Conservation (phyloP, 345 rosid species). For the Gossypium anomalum region DNA sequence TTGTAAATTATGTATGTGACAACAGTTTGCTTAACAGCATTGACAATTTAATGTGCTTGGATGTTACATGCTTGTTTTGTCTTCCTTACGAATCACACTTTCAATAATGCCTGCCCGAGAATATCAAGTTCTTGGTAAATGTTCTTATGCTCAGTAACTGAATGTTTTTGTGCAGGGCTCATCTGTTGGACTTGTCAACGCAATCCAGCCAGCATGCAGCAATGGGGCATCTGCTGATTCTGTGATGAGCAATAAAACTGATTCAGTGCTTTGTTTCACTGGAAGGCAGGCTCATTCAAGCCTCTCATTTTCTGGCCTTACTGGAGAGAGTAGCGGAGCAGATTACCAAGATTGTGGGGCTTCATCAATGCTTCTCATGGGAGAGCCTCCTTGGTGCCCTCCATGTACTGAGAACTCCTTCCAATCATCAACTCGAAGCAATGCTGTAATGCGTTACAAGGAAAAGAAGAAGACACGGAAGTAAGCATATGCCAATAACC, state of each 20-base stretch:
- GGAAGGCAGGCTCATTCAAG: constrained; percentile 54
- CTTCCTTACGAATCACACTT: not conserved
- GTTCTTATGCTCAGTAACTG: constrained; percentile 1
- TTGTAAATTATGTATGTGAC: not conserved
- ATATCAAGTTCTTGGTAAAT: constrained; percentile 2
- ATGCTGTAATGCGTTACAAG: constrained; percentile 94
- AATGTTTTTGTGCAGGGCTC: constrained; percentile 38
- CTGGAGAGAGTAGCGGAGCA: constrained; percentile 74
- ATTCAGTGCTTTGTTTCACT: constrained; percentile 60
- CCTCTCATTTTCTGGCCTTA: constrained; percentile 87
- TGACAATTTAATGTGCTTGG: constrained; percentile 6
- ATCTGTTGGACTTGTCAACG: constrained; percentile 44
- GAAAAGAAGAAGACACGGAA: constrained; percentile 93
- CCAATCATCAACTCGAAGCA: constrained; percentile 56
- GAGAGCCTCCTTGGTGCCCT: constrained; percentile 90
- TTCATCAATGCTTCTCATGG: constrained; percentile 64
- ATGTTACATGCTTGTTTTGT: not conserved
- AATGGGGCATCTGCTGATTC: constrained; percentile 80
- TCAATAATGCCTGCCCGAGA: not conserved
- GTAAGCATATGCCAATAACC: constrained; percentile 43
- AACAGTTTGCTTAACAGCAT: not conserved
- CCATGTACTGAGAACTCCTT: constrained; percentile 55
- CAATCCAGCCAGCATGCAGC: constrained; percentile 64
- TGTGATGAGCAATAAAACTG: constrained; percentile 82
- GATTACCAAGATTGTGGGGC: constrained; percentile 96